Base-by-base conservation (phyloP, 2,329 filamentous ascomycete species). In the Malbranchea zuffiana region DNA sequence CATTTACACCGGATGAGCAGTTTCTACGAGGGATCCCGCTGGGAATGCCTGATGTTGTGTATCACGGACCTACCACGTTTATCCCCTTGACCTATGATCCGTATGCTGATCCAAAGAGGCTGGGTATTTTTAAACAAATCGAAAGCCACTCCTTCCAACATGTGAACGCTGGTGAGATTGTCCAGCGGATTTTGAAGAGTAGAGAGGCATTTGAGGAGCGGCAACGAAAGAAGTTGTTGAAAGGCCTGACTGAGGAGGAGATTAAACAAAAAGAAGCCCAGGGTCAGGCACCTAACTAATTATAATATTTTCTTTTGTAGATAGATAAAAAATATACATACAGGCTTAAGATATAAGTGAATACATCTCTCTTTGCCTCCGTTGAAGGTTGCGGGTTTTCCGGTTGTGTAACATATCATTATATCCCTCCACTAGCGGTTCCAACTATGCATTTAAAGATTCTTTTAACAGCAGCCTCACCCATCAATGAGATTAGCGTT, bases 1-100 rank as follows among this genome's bases (percentile, higher is more conserved):
- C 90, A 1, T 94, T 93, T 56, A 77, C 80, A 2, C 85, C 88
- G 3, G 83, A 76, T n/a, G 74, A 75, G 52, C 64, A 74, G 2
- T 98, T 92, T 59, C 73, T 98, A 27, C 70, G 70, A 41, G 68
- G 74, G 1, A 69, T 92, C 30, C 86, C 88, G 0, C 78, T 78
- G 60, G 78, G 80, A 33, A 72, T 72, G 3, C 83, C 86, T 10
- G 70, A 80, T 50, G 80, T 78, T 18, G 83, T 98, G 43, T 98
- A 96, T 61, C 90, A 98, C 62, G 90, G 90, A n/a, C 85, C 86
- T 5, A 98, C 90, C 0, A 74, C 82, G 8, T 95, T 94, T 57
- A 90, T 93, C 67, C 82, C 67, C 8, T 57, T 71, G 16, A 83
- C 78, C 4, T 82, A 82, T 54, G 82, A 87, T 52, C 82, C 82